phyloP scores from a whole-genome alignment of 1,284 basidiomycete genomes.

The Clitocybe nebularis region DNA sequence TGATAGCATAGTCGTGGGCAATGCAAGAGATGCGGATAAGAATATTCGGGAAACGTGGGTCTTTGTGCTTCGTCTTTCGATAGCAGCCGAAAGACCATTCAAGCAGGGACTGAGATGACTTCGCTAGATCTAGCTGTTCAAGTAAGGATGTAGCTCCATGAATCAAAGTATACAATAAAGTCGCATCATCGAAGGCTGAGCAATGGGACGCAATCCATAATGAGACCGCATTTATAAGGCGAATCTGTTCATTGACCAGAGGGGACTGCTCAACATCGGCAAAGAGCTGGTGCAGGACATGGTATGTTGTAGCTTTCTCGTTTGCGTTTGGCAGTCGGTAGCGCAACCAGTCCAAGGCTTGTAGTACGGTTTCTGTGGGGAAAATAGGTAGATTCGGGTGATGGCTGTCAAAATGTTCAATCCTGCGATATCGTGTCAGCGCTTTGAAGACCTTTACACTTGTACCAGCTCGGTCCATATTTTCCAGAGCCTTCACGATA shows the following conservation, averaged over 20 bases:
- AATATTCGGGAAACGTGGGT: constrained; percentile 57
- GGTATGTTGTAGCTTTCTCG: constrained; percentile 60
- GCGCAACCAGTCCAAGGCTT: constrained; percentile 57
- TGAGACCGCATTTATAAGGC: constrained; percentile 71
- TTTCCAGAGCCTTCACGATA: constrained; percentile 43
- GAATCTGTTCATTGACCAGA: constrained; percentile 85
- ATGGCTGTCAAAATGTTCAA: constrained; percentile 49
- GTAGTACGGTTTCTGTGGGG: constrained; percentile 44
- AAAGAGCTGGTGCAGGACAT: constrained; percentile 74
- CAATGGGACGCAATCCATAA: constrained; percentile 65
- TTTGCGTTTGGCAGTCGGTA: constrained; percentile 34
- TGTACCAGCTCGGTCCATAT: constrained; percentile 25
- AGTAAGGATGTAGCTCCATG: constrained; percentile 68
- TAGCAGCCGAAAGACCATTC: constrained; percentile 70
- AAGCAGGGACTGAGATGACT: constrained; percentile 69
- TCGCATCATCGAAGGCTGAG: constrained; percentile 51
- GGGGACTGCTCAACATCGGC: constrained; percentile 62
- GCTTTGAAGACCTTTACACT: constrained; percentile 40
- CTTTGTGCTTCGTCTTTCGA: constrained; percentile 31
- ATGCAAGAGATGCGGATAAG: constrained; percentile 61
- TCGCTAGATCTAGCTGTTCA: constrained; percentile 63
- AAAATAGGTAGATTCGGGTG: constrained; percentile 61
- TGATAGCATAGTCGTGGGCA: constrained; percentile 48
- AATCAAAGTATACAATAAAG: constrained; percentile 64
- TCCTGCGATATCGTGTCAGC: constrained; percentile 48